Base-by-base conservation (phyloP, 2,329 filamentous ascomycete genomes). In the Neonectria ditissima region DNA sequence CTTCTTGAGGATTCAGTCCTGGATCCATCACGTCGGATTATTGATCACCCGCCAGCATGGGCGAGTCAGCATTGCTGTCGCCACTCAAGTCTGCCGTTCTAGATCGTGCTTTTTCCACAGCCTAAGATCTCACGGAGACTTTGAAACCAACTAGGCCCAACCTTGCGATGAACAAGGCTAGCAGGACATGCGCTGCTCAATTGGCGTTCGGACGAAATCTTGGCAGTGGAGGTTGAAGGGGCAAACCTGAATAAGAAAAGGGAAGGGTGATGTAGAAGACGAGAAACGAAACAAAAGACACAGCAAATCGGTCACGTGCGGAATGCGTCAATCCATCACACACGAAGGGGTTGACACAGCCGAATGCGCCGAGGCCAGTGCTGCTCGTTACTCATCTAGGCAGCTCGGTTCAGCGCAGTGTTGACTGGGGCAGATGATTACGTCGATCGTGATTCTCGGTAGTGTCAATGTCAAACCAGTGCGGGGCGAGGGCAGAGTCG, bases 361-460 rank as follows among this genome's bases (percentile, higher is more conserved):
- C 55, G 50, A 58, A 30, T 34, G 18, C 24, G 24, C 45, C 52
- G 28, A 39, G 26, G 28, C 43, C 51, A 37, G n/a, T 62, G 60
- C 16, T 54, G 50, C 37, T 63, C 60, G 43, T 59, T 58, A 50
- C 50, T 45, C 6, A 48, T 50, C 55, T 47, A 16, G 48, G 59
- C 48, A 53, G 32, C 57, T 58, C 39, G 55, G 62, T 45, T 55
- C 44, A 39, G 20, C 16, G 18, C 41, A 43, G 8, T 16, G 28
- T 50, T 28, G 45, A 43, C 39, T 26, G 7, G 55, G 68, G 66
- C 62, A 64, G 63, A 69, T 65, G 56, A 61, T 59, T 37, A 18
- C 51, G 69, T 61, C 65, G 69, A 72, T 72, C 69, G 52, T 10
- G 41, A 62, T 53, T 48, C 34, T 59, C 63, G 52, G 50, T 14